A percentile compares a stretch with the other conserved stretches of the same genome.
These are phyloP conservation scores for Purshia tridentata DNA, from an alignment of 306 rosid species.

Conservation along the genomic window DNA sequence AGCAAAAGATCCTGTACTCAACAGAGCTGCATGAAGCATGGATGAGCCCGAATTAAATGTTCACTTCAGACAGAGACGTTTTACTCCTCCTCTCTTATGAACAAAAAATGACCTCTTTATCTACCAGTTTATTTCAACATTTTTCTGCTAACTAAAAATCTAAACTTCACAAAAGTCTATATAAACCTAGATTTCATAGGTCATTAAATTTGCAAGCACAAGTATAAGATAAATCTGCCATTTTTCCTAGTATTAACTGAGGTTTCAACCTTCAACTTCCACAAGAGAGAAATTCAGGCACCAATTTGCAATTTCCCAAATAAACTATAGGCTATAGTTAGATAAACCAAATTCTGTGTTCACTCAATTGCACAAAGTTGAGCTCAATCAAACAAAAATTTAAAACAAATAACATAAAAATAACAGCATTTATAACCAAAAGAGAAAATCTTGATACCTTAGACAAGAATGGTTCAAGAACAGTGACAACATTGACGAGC, in stretches of 20 bases:
- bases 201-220: background rate
- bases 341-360: background rate
- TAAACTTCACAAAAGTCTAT: background rate
- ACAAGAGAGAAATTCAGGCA: background rate
- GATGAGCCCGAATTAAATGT: background rate
- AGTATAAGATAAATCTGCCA: background rate
- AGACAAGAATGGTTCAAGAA: conserved; percentile 89
- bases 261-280: conserved; percentile 7
- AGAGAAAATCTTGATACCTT: conserved; percentile 53
- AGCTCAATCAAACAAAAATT: background rate
- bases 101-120: background rate
- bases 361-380: background rate
- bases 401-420: background rate
- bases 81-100: background rate
- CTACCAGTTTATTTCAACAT: background rate
- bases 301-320: background rate
- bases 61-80: background rate
- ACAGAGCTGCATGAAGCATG: background rate
- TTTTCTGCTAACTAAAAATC: background rate
- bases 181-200: background rate
- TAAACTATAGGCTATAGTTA: background rate
- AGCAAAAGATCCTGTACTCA: background rate
- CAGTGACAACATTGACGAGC: conserved; percentile 70
- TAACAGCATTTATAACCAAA: background rate
- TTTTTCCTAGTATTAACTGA: background rate